Conservation (phyloP, 768 basidiomycete species). For the Termitomyces bulborhizus region DNA sequence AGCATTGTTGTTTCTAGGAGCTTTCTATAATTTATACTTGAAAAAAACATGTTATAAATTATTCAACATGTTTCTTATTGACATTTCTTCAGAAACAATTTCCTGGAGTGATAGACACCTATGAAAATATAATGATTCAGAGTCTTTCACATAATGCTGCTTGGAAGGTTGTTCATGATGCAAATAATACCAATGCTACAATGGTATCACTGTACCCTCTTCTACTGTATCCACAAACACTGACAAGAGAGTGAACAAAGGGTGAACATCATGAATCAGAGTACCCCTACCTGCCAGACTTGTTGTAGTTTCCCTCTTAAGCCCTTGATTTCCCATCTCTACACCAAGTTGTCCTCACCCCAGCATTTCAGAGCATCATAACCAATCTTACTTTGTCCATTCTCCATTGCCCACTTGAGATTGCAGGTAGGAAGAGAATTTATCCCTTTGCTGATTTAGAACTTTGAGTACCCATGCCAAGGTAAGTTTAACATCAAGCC, state of each 20-base stretch:
- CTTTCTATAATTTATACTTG: no score
- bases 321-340: conserved; percentile 24
- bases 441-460: conserved; percentile 42
- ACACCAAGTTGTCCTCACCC: conserved; percentile 25
- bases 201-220: background rate
- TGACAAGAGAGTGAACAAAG: conserved; percentile 24
- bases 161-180: conserved; percentile 52
- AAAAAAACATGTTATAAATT: no score
- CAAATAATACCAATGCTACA: conserved; percentile 21
- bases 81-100: no score
- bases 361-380: conserved; percentile 69
- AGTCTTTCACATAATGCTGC: conserved; percentile 54
- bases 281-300: conserved; percentile 1
- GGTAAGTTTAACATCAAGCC: conserved; percentile 19
- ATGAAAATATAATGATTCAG: no score
- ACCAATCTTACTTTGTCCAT: conserved; percentile 54
- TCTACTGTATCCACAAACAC: background rate
- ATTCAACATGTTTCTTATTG: no score
- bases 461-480: conserved; percentile 57
- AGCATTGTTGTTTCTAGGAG: no score
- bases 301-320: background rate
- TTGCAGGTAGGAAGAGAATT: conserved; percentile 2
- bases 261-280: conserved; percentile 59
- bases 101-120: no score
- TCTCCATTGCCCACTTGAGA: conserved; percentile 30